These are phyloP conservation scores for Piloderma croceum DNA, from an alignment of 768 basidiomycete species.

Conservation along the genomic window DNA sequence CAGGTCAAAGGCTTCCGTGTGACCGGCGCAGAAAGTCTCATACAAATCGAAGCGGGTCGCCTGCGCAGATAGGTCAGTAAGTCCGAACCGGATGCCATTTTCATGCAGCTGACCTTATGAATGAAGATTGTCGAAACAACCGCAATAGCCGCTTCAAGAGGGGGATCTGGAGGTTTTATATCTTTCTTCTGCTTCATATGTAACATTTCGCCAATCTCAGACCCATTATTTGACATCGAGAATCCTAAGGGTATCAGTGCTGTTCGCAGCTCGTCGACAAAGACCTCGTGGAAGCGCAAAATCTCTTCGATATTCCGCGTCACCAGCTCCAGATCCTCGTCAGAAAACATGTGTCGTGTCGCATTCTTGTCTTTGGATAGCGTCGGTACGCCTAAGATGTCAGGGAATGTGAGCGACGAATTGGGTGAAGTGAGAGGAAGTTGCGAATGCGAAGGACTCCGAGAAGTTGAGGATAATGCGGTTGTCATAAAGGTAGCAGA, in stretches of 20 bases:
- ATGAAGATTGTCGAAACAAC: conserved; percentile 53
- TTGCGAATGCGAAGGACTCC: conserved; percentile 42
- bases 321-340: conserved; percentile 51
- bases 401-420: conserved; percentile 2
- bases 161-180: conserved; percentile 9
- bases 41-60: conserved; percentile 73
- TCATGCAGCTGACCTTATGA: conserved; percentile 40
- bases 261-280: conserved; percentile 49
- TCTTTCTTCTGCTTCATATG: conserved; percentile 4
- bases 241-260: conserved; percentile 51
- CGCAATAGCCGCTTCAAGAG: conserved; percentile 42
- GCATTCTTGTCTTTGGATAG: conserved; percentile 25
- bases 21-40: conserved; percentile 81
- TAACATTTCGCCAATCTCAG: conserved; percentile 12
- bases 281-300: conserved; percentile 61
- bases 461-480: conserved; percentile 38
- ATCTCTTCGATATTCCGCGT: conserved; percentile 66
- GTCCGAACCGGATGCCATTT: conserved; percentile 7
- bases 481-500: conserved; percentile 35
- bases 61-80: conserved; percentile 33
- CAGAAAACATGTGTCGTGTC: conserved; percentile 49
- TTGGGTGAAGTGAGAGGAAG: conserved; percentile 29
- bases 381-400: neutral
- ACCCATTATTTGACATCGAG: conserved; percentile 25
- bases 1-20: conserved; percentile 74